Base-by-base conservation (phyloP, 1,284 basidiomycete species). In the Cutaneotrichosporon cyanovorans region DNA sequence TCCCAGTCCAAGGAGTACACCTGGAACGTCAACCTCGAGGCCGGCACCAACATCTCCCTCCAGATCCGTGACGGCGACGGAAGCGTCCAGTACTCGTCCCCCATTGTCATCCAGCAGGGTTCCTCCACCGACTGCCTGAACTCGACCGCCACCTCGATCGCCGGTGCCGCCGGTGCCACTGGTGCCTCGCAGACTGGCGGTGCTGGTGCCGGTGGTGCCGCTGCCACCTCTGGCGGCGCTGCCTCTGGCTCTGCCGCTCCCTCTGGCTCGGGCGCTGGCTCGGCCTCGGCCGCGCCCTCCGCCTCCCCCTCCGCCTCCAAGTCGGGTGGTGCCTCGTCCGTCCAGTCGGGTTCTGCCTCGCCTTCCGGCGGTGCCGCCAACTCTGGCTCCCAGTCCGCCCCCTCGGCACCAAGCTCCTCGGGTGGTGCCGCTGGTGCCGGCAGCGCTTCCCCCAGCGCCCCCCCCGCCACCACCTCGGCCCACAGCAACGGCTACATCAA, bases 1-100 rank as follows among this genome's bases (percentile, higher is more conserved):
- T 44, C 51, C 18, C 33, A 31, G 16, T 77, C 72, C 3, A 80
- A 66, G 22, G 66, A 60, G 35, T 61, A 74, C 59, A 83, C 83
- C 12, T 88, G 85, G 85, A 68, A 36, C 15, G 81, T 80, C 41
- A 75, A 84, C 64, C 60, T 86, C 20, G 56, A 65, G 2, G 42
- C 70, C 2, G 76, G 75, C 33, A 79, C 78, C 18, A 47, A 48
- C 19, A 50, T 71, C 57, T 61, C 59, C 50, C 38, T 68, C 50
- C 56, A 56, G 42, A n/a, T 66, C 33, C 61, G 58, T 40, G 68
- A 66, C 55, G 23, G 57, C 20, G 41, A 39, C n/a, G 86, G 85
- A 32, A 32, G 58, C 4, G 66, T 65, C 20, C 78, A 75, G 10
- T 87, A 77, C 73, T 78, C 79, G 11, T 79, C 80, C 51, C 68